A percentile compares a stretch with the other conserved stretches of the same genome.
phyloP scores from a whole-genome alignment of 2,329 filamentous ascomycete genomes.

The Scopulariopsis brevicaulis region DNA sequence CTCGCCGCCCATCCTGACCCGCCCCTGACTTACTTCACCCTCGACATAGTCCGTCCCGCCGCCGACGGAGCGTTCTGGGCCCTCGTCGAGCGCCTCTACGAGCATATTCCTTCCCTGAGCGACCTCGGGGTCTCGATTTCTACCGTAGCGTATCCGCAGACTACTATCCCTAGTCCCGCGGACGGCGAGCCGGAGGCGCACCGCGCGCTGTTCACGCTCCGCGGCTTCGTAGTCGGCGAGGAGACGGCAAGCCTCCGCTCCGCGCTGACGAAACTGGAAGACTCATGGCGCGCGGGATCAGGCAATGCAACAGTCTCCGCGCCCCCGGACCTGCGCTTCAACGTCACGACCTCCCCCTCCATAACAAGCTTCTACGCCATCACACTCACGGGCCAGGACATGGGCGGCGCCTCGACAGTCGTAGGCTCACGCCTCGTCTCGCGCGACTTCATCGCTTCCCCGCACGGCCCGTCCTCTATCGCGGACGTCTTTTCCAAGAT shows the following conservation, averaged over 20 bases:
- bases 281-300: slow-evolving; percentile 12
- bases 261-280: slow-evolving; percentile 1
- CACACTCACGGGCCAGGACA: neutral
- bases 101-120: slow-evolving; percentile 29
- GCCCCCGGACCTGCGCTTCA: slow-evolving; percentile 27
- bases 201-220: neutral
- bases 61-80: neutral
- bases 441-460: slow-evolving; percentile 17
- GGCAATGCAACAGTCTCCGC: slow-evolving; percentile 23
- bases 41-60: neutral
- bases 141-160: neutral
- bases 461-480: slow-evolving; percentile 19
- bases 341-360: slow-evolving; percentile 32
- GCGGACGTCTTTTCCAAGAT: slow-evolving; percentile 19
- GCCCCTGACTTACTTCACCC: neutral
- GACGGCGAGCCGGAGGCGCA: neutral
- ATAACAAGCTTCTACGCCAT: slow-evolving; percentile 9
- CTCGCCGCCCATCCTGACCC: slow-evolving; percentile 20
- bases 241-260: neutral
- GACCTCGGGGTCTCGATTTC: slow-evolving; percentile 17
- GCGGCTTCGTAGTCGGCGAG: neutral
- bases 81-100: neutral
- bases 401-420: neutral
- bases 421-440: slow-evolving; percentile 23
- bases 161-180: neutral